Evolutionary conservation across 2,329 filamentous ascomycete genomes (phyloP), one percentile per base, ranked within the genome.

Genomic region (Xylaria sp.): DNA sequence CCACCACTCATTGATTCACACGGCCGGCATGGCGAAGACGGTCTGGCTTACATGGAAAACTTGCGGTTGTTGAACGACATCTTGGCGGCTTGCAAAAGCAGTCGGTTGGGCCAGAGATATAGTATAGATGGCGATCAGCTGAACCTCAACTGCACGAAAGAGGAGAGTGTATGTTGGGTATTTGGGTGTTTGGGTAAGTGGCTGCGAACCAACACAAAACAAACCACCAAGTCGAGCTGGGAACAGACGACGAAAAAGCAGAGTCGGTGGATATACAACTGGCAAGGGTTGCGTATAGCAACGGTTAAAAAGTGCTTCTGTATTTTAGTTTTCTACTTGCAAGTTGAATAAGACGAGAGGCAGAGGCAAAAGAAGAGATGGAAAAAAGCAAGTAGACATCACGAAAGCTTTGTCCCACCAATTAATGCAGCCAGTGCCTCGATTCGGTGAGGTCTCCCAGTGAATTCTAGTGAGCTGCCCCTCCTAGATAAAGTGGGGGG

Each of bases 1-100:
- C 13, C 18, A 20, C 15, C 39, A 43, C 20, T 57, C 43, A 39
- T 31, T 31, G 39, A 39, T 48, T 46, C 13, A n/a, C 41, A n/a
- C 41, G 31, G 33, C 46, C 18, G 13, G 62, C 10, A 25, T 60
- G 28, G 28, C 41, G 28, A 60, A 55, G 41, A 57, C 46, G 20
- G 46, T 23, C 28, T 36, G 46, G 67, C 75, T 76, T 76, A 77
- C 76, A 91, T 90, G 71, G 88, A 90, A 80, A 90, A 90, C 78
- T 90, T 89, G 81, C 89, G 87, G 68, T 84, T 85, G 77, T 82
- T 80, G 75, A 87, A 87, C 8, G 33, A 36, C 82, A 86, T 86
- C 64, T 75, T 82, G 77, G 71, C 71, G 69, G 72, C n/a, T 67
- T 72, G 66, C 57, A 58, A 56, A 43, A 56, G 55, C 51, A 56